A percentile compares a stretch with the other conserved stretches of the same genome.
Conservation (phyloP, 2,329 filamentous ascomycete species). For the Ophiostoma novo-ulmi region DNA sequence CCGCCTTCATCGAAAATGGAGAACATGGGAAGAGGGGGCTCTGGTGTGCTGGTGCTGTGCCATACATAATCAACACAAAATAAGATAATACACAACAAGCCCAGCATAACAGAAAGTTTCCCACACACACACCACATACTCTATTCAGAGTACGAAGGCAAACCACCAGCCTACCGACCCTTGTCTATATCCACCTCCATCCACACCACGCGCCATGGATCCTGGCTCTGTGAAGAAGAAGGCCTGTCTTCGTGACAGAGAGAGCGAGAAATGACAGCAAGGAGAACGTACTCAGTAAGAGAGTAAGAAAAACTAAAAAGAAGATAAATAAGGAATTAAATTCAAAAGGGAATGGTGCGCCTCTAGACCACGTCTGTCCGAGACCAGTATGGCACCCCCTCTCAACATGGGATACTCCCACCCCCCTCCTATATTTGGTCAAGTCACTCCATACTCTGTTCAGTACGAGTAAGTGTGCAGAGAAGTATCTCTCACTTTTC, state of each 20-base stretch:
- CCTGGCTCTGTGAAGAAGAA: not conserved
- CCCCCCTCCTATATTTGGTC: not conserved
- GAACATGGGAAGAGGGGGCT: not conserved
- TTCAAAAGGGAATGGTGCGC: slow-evolving; percentile 1
- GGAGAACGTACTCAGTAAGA: not conserved
- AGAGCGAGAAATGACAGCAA: not conserved
- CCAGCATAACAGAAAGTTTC: not conserved
- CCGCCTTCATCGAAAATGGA: not conserved
- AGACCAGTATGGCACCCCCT: slow-evolving; percentile 11
- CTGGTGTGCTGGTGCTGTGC: not conserved
- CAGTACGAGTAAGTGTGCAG: not conserved
- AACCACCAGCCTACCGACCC: slow-evolving; percentile 15
- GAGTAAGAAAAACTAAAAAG: not conserved
- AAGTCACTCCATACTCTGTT: not conserved
- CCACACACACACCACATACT: not conserved
- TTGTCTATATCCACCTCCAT: slow-evolving; percentile 18
- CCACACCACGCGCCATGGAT: slow-evolving; percentile 15
- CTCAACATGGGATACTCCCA: not conserved
- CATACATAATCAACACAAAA: slow-evolving; percentile 10
- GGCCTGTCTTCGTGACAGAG: slow-evolving; percentile 15
- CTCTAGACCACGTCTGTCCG: slow-evolving; percentile 17
- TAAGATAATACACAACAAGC: not conserved
- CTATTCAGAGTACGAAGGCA: not conserved
- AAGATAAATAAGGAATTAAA: not conserved
- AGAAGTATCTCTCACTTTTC: not conserved